phyloP scores from a whole-genome alignment of 495 filamentous ascomycete species.

The Chlorociboria aeruginascens region DNA sequence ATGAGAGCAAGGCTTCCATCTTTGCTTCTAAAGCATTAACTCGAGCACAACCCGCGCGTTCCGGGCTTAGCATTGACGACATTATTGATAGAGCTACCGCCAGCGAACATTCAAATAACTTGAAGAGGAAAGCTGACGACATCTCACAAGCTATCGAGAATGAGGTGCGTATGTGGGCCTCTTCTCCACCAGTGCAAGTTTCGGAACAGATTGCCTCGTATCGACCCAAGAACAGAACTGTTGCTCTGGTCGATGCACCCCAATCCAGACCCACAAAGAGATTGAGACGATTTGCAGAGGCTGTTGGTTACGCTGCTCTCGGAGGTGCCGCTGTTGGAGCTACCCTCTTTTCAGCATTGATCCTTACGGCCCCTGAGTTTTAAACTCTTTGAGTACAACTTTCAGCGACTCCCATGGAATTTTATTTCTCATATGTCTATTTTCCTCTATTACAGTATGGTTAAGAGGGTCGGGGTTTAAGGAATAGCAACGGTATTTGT shows the following conservation, averaged over 20 bases:
- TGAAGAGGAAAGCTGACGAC: conserved; percentile 26
- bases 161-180: conserved; percentile 17
- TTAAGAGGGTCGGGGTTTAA: not conserved
- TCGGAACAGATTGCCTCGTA: too few species aligned
- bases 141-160: conserved; percentile 23
- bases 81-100: conserved; percentile 17
- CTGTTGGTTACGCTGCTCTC: conserved; percentile 26
- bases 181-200: not conserved
- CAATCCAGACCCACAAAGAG: conserved; percentile 21
- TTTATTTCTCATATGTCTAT: not conserved
- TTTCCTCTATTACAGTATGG: too few species aligned
- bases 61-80: conserved; percentile 21
- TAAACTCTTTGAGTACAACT: not conserved
- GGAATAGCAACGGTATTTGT: conserved; percentile 5
- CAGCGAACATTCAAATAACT: not conserved
- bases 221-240: too few species aligned
- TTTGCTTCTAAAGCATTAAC: not conserved
- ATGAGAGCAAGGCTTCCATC: conserved; percentile 23
- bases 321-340: conserved; percentile 24
- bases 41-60: conserved; percentile 9
- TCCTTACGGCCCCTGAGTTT: conserved; percentile 31
- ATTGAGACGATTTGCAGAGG: conserved; percentile 25
- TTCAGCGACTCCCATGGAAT: not conserved
- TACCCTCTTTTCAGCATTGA: conserved; percentile 26
- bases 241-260: not conserved